Evolutionary conservation across 108 stramenopile species (phyloP), one percentile per base, ranked within the genome.

Genomic region (Cyclotella sp.): DNA sequence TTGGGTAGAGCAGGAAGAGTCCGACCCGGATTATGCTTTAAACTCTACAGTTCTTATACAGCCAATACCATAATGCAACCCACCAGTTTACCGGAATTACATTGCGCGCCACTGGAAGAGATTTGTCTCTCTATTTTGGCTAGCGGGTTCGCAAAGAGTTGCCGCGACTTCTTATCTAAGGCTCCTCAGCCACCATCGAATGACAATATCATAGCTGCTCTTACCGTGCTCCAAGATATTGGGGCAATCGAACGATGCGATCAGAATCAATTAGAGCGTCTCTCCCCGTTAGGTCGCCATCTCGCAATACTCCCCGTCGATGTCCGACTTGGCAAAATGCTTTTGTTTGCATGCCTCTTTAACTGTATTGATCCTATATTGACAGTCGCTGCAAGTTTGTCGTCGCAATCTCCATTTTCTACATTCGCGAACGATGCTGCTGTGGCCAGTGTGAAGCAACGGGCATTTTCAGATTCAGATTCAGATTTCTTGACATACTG

Each of bases 1-100:
- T 82, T 89, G 29, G 98, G 99, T 52, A 77, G 99, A 39, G 98
- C 99, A 0, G 99, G 98, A 2, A 84, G 99, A 29, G 95, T 98
- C 24, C 92, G 91, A 41, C 82, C 91, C 11, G 99, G 99, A 19
- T 13, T 62, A 45, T 66, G 63, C 46, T 63, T 89, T 41, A 95
- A 95, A 75, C 78, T 99, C 11, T 97, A 89, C 78, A 93, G 93
- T 12, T 85, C 88, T 0, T 30, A 71, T 47, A 96, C 90, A 24
- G 90, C 79, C 27, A 54, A 70, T n/a, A 55, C 66, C 60, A 73
- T 76, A 55, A 95, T 87, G 93, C 89, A 87, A 60, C 68, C 69
- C 41, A 72, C 64, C 47, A 89, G 65, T 73, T 81, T 90, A 27
- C 95, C 99, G 11, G 99, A 99, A 79, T 79, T 99, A 28, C 87